Evolutionary conservation across 208 protist species (phyloP).

Genomic region (Leishmania mexicana): DNA sequence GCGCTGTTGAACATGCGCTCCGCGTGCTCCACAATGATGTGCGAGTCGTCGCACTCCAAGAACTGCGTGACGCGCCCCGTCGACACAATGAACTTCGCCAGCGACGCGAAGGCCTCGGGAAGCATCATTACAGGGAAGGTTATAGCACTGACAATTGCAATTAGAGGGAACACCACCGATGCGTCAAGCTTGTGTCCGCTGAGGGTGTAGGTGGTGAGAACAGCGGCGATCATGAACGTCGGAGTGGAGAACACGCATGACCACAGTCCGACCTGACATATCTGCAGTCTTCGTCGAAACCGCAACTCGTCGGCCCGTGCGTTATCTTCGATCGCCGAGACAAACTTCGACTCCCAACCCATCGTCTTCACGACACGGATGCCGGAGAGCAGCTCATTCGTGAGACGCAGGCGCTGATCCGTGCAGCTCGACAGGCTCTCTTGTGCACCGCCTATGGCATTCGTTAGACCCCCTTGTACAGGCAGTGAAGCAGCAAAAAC

Average conservation of each 20-base stretch:
- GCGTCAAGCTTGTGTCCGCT: slow-evolving; percentile 61
- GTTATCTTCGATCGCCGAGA: slow-evolving; percentile 34
- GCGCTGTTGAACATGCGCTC: not conserved
- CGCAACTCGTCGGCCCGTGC: slow-evolving; percentile 47
- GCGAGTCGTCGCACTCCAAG: slow-evolving; percentile 51
- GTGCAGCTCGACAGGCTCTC: slow-evolving; percentile 37
- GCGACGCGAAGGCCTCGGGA: slow-evolving; percentile 49
- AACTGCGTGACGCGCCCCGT: slow-evolving; percentile 74
- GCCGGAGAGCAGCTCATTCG: slow-evolving; percentile 90
- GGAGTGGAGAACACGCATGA: slow-evolving; percentile 51
- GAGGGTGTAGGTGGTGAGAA: slow-evolving; percentile 48
- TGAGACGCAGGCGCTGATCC: slow-evolving; percentile 87
- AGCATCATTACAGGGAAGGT: slow-evolving; percentile 81
- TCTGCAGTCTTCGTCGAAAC: slow-evolving; percentile 31
- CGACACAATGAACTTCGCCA: slow-evolving; percentile 75
- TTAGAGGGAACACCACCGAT: slow-evolving; percentile 76
- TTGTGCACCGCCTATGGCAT: slow-evolving; percentile 27
- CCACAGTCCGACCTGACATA: slow-evolving; percentile 21
- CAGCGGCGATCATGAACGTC: slow-evolving; percentile 49
- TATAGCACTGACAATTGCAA: slow-evolving; percentile 79
- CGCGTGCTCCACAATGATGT: slow-evolving; percentile 18
- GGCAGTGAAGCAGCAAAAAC: slow-evolving; percentile 71
- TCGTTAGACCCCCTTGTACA: slow-evolving; percentile 55
- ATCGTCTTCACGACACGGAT: slow-evolving; percentile 95
- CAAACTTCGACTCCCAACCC: slow-evolving; percentile 84